Conservation (phyloP, 352 stramenopile species). For the Pythium pectinolyticum region DNA sequence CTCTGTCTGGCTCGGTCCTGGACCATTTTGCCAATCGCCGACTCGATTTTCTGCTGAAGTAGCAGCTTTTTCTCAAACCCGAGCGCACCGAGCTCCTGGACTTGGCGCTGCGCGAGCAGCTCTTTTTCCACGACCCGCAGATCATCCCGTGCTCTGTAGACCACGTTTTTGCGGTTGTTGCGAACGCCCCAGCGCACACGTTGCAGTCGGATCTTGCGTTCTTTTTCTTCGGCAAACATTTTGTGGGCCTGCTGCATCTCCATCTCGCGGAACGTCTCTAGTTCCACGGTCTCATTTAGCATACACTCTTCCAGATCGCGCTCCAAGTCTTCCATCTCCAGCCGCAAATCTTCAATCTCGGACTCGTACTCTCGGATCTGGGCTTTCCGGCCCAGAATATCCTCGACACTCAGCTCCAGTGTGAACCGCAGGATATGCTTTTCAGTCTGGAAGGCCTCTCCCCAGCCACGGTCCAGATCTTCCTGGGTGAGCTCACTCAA, state of each 20-base stretch:
- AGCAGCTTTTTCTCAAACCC: slow-evolving; percentile 57
- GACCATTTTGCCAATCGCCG: slow-evolving; percentile 29
- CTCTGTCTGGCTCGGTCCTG: slow-evolving; percentile 42
- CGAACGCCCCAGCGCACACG: slow-evolving; percentile 63
- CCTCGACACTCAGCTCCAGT: slow-evolving; percentile 73
- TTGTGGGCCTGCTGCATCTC: slow-evolving; percentile 45
- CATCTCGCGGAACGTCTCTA: slow-evolving; percentile 58
- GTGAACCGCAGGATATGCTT: slow-evolving; percentile 70
- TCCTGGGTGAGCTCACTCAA: slow-evolving; percentile 59
- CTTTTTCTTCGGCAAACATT: slow-evolving; percentile 45
- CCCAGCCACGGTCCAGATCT: slow-evolving; percentile 75
- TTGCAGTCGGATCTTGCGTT: slow-evolving; percentile 45
- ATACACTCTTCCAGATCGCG: slow-evolving; percentile 72
- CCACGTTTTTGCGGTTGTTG: slow-evolving; percentile 57
- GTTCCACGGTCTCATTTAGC: slow-evolving; percentile 58
- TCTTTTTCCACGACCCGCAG: slow-evolving; percentile 34
- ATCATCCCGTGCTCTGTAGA: slow-evolving; percentile 46
- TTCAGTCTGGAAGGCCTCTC: slow-evolving; percentile 76
- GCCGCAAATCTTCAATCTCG: slow-evolving; percentile 66
- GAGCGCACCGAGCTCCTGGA: slow-evolving; percentile 53
- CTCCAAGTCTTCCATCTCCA: slow-evolving; percentile 82
- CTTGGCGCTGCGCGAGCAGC: slow-evolving; percentile 40
- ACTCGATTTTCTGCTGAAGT: slow-evolving; percentile 50
- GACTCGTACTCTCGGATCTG: slow-evolving; percentile 70
- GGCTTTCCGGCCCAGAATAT: slow-evolving; percentile 60